A percentile compares a stretch with the other conserved stretches of the same genome.
These are phyloP conservation scores for Chenopodium suecicum DNA, from an alignment of 148 eudicot species.

Conservation along the genomic window DNA sequence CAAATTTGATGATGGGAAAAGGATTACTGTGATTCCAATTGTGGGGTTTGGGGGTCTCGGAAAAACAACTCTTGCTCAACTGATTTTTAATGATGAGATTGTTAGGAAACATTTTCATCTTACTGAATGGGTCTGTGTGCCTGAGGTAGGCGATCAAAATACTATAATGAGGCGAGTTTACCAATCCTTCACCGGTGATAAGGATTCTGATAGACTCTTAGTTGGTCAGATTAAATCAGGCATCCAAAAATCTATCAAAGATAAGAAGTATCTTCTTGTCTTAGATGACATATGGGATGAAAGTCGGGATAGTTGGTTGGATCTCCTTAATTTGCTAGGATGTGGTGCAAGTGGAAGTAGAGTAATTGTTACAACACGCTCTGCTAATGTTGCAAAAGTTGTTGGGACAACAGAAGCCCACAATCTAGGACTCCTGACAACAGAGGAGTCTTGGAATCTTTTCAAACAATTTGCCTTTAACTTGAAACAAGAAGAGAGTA, in stretches of 20 bases:
- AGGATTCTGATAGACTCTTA: neutral
- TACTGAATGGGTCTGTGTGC: conserved; percentile 10
- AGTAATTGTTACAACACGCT: conserved; percentile 19
- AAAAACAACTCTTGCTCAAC: conserved; percentile 18
- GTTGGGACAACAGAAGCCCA: neutral
- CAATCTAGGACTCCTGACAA: neutral
- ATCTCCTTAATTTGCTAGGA: neutral
- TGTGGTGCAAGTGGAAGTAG: conserved; percentile 17
- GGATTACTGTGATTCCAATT: conserved; percentile 17
- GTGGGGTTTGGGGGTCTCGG: conserved; percentile 23
- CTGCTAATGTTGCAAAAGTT: neutral
- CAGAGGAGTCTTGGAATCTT: conserved; percentile 9
- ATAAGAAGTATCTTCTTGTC: conserved; percentile 17
- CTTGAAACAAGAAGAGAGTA: neutral
- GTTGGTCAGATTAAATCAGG: neutral
- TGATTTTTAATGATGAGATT: conserved; percentile 13
- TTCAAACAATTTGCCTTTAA: neutral
- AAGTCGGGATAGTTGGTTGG: neutral
- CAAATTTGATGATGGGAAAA: neutral
- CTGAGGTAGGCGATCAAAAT: neutral
- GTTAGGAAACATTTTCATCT: conserved; percentile 2
- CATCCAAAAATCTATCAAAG: neutral
- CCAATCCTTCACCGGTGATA: neutral
- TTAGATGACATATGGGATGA: conserved; percentile 1
- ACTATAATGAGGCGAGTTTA: neutral